Conservation (phyloP, 2,329 filamentous ascomycete genomes). For the Aspergillus pseudonomiae region DNA sequence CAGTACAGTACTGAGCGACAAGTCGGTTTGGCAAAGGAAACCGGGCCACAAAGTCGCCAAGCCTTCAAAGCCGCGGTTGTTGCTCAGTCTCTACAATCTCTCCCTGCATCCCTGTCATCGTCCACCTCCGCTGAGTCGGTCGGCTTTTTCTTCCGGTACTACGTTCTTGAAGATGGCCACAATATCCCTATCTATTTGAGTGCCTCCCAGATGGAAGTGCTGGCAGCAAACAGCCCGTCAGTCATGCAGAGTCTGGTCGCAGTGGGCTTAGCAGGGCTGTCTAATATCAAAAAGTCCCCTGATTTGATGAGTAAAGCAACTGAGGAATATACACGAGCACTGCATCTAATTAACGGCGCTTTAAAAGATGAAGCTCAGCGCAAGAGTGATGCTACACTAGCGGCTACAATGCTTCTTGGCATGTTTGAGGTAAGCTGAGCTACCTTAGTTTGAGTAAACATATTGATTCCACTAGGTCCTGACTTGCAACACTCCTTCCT, state of each 20-base stretch:
- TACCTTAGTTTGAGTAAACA: background rate
- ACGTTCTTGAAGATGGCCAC: constrained; percentile 3
- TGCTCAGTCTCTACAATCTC: background rate
- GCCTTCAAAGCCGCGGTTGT: background rate
- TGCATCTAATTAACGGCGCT: constrained; percentile 5
- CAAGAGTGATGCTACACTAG: constrained; percentile 7
- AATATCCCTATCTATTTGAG: constrained; percentile 2
- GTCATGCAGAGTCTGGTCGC: constrained; percentile 9
- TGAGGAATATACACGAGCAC: constrained; percentile 8
- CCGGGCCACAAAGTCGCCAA: background rate
- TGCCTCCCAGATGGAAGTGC: constrained; percentile 5
- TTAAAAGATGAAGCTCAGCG: background rate
- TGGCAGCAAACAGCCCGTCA: constrained; percentile 4
- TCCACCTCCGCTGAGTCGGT: constrained; percentile 5
- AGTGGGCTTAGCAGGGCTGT: constrained; percentile 8
- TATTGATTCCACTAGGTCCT: constrained; percentile 4
- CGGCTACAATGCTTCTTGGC: constrained; percentile 10
- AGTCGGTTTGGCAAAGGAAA: background rate
- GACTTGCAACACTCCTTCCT: constrained; percentile 2
- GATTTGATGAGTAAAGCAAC: background rate
- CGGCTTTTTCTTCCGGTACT: constrained; percentile 11
- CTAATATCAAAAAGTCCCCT: constrained; percentile 6
- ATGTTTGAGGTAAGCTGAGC: constrained; percentile 13
- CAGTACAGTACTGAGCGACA: background rate
- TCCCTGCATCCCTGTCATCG: background rate